Evolutionary conservation across 1,139 yeast species (phyloP).

Genomic region (Zygoascus meyerae): DNA sequence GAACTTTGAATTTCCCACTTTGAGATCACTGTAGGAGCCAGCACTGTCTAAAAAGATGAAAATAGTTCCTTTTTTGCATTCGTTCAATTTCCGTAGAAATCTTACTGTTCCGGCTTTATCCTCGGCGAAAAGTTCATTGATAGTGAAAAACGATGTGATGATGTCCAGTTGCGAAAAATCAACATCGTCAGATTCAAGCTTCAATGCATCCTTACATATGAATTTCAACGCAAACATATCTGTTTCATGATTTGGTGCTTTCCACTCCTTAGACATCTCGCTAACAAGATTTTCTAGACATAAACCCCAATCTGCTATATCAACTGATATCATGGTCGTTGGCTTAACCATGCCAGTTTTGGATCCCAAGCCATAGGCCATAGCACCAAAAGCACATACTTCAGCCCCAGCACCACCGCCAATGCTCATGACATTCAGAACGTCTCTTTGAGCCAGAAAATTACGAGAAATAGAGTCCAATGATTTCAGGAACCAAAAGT

Average conservation of each 20-base stretch:
- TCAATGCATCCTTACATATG: conserved; percentile 23
- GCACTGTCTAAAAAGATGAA: conserved; percentile 80
- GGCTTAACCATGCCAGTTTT: neutral
- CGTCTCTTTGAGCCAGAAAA: conserved; percentile 11
- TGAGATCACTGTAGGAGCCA: conserved; percentile 79
- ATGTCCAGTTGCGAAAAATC: conserved; percentile 33
- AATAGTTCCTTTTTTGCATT: conserved; percentile 51
- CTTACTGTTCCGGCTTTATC: conserved; percentile 56
- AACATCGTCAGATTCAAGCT: conserved; percentile 23
- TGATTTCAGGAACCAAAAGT: conserved; percentile 54
- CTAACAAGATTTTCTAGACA: conserved; percentile 44
- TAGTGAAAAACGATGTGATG: conserved; percentile 73
- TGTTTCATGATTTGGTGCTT: conserved; percentile 11
- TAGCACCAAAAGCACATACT: conserved; percentile 60
- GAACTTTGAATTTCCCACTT: conserved; percentile 66
- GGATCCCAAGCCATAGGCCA: conserved; percentile 30
- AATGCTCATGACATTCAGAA: conserved; percentile 28
- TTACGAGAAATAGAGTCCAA: conserved; percentile 13
- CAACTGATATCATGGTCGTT: conserved; percentile 50
- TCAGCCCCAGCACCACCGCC: conserved; percentile 95
- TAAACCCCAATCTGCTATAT: conserved; percentile 70
- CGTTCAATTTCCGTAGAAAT: conserved; percentile 47
- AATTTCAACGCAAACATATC: conserved; percentile 42
- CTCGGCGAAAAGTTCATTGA: conserved; percentile 76
- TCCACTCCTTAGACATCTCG: conserved; percentile 23